These are phyloP conservation scores for Dendrostoma leiphaemia DNA, from an alignment of 2,329 filamentous ascomycete genomes.

Conservation along the genomic window DNA sequence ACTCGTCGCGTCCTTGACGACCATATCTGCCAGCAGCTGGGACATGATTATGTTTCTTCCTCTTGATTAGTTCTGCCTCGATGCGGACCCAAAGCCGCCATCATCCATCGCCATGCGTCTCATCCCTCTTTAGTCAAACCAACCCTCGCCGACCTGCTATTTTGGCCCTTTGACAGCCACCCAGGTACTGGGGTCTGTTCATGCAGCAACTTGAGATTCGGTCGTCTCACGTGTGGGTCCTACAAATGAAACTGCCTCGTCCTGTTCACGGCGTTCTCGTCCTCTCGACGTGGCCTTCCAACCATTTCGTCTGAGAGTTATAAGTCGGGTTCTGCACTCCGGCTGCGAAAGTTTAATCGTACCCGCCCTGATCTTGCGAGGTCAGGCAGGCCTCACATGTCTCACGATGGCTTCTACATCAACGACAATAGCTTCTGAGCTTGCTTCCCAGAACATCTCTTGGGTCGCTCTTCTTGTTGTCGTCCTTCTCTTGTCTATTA, in stretches of 20 bases:
- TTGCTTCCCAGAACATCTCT: constrained; percentile 3
- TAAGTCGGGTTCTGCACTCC: neutral
- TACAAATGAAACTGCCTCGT: constrained; percentile 7
- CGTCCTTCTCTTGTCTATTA: constrained; percentile 5
- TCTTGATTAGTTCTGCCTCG: too few relatives aligned
- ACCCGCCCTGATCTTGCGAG: neutral
- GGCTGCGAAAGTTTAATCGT: neutral
- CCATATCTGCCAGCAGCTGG: too few relatives aligned
- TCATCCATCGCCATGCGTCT: too few relatives aligned
- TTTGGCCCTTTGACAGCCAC: too few relatives aligned
- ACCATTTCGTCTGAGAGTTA: neutral
- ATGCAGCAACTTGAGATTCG: neutral
- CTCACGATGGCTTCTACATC: constrained; percentile 7
- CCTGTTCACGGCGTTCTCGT: constrained; percentile 3
- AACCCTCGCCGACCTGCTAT: too few relatives aligned
- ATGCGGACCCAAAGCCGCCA: too few relatives aligned
- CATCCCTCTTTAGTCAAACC: too few relatives aligned
- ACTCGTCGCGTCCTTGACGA: too few relatives aligned
- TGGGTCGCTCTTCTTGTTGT: constrained; percentile 8
- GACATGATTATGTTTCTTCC: too few relatives aligned
- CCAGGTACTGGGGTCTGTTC: neutral
- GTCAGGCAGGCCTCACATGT: constrained; percentile 5
- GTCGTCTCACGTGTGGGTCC: constrained; percentile 3
- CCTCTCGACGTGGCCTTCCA: neutral
- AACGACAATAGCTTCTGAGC: neutral